Conservation (phyloP, 257 asterid genomes). For the Nicotiana attenuata region DNA sequence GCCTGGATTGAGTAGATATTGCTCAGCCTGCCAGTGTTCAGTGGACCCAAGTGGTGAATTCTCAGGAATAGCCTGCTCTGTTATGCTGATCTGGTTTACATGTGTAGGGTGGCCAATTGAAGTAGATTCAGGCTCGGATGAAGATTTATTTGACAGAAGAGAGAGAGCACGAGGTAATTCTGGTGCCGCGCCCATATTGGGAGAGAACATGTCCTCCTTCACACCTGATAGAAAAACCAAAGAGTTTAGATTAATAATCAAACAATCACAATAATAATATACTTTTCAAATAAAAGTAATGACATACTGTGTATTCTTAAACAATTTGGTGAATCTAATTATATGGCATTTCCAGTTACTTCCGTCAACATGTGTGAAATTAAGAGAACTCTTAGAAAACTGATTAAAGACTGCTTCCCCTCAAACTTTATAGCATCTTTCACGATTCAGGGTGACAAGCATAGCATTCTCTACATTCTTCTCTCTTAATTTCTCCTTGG, state of each 20-base stretch:
- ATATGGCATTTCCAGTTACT: slow-evolving; percentile 1
- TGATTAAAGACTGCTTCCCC: neutral
- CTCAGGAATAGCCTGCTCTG: slow-evolving; percentile 37
- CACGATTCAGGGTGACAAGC: no score
- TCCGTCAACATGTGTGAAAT: neutral
- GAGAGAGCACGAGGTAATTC: slow-evolving; percentile 78
- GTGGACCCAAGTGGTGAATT: slow-evolving; percentile 49
- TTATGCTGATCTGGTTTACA: slow-evolving; percentile 20
- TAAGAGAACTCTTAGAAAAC: neutral
- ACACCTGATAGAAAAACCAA: slow-evolving; percentile 33
- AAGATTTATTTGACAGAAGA: slow-evolving; percentile 83
- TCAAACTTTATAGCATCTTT: neutral
- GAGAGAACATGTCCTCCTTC: slow-evolving; percentile 37
- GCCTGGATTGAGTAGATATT: slow-evolving; percentile 25
- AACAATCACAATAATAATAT: neutral
- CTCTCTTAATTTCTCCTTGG: neutral
- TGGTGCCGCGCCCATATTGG: slow-evolving; percentile 33
- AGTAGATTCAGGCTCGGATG: slow-evolving; percentile 36
- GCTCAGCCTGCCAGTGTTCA: slow-evolving; percentile 48
- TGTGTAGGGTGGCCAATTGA: slow-evolving; percentile 30
- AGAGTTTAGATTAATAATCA: neutral
- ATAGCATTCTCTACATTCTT: neutral
- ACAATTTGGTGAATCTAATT: neutral
- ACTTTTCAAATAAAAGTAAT: neutral
- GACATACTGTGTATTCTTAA: neutral